Base-by-base conservation (phyloP, 176 grass and related monocot species). In the Zizania latifolia region DNA sequence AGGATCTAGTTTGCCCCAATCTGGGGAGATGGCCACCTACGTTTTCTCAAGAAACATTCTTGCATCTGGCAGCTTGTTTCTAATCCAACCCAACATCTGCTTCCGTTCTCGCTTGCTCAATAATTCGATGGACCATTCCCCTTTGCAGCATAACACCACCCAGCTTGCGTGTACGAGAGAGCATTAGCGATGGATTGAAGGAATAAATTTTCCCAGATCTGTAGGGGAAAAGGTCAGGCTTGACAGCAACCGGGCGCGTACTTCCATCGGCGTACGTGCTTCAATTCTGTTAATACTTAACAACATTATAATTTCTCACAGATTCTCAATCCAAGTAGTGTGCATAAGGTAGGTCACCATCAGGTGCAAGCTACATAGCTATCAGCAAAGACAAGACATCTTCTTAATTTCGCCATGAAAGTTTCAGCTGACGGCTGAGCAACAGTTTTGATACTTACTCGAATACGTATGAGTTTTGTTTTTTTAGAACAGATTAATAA, bases 161-260 rank as follows among this genome's bases (percentile, higher is more conserved):
- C n/a, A 23, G 46, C 12, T 87, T 67, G 67, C 79, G 79, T 87
- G 85, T 40, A 87, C 74, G 80, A 43, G 79, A 82, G 85, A 60
- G 24, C 26, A 59, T 57, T 73, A 3, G 14, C 26, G 53, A 78
- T 73, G 75, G 67, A 82, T 73, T 73, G 32, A 78, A 83, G 79
- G 50, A 78, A 82, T 39, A 37, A 8, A 71, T 36, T 65, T 78
- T 62, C 24, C 57, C 22, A 22, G 7, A 72, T 51, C 73, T 19
- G 19, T 8, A 64, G 37, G 85, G 6, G n/a, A n/a, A 57, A 82
- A 33, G 61, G 19, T 62, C 70, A 41, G 19, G 10, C 5, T n/a
- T n/a, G 54, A 80, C 5, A 33, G 70, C 53, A 50, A 80, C 83
- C 8, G n/a, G 21, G 0, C 40, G 16, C 28, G 75, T 29, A 45